Evolutionary conservation across 2,329 filamentous ascomycete genomes (phyloP), one percentile per base, ranked within the genome.

Genomic region (Penicillium frequentans): DNA sequence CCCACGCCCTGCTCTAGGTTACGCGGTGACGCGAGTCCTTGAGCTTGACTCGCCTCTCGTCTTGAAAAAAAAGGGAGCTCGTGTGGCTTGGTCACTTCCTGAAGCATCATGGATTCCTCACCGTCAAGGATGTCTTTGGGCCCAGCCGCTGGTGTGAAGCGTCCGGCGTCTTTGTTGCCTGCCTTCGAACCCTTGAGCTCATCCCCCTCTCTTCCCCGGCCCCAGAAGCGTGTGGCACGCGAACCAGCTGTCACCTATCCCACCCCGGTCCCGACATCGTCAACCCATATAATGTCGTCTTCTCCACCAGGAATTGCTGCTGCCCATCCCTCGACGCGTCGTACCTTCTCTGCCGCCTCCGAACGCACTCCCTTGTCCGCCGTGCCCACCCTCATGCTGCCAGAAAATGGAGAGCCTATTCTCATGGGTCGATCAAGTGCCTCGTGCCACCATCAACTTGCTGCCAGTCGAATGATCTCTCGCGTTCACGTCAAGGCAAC

Each of bases 381-480:
- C 50, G 87, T 99, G 50, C 91, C 92, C n/a, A 86, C 87, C 23
- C 81, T 98, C 61, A 86, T 90, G 72, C 84, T 98, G 19, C 87
- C 88, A 54, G 88, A 87, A 64, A 91, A 90, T 75, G 93, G 93
- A 62, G 90, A 96, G 67, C 80, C 86, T 14, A 78, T 96, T 33
- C 83, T 89, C 60, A 95, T 99, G 89, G 95, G 95, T 62, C 86
- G 95, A 64, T 97, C 93, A 6, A 96, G 91, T 78, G 93, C 91
- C 75, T 96, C 93, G 14, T 96, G 92, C n/a, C 87, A 97, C 71
- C 95, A 93, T 74, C 93, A 97, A 76, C 84, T 99, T 14, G 95
- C 95, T 26, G 86, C 91, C 66, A 96, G 96, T 77, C 90, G 92
- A 47, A 85, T 96, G 58, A 91, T 99, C 61, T 98, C 95, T 69